phyloP scores from a whole-genome alignment of 108 stramenopile species.

The Nitzschia inconspicua region DNA sequence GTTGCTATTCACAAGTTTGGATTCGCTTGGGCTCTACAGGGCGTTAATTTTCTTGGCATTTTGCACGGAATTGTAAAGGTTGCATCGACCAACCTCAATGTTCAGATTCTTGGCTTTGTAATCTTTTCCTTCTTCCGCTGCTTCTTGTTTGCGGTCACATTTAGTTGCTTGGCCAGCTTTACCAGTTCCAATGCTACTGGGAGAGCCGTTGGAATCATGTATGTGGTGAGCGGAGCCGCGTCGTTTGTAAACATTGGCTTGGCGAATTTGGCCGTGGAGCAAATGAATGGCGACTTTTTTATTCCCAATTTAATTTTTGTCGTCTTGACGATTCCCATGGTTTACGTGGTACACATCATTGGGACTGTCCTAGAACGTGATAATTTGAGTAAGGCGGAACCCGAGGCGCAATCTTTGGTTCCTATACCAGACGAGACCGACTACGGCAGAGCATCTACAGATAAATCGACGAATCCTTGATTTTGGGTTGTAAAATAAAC shows the following conservation, averaged over 20 bases:
- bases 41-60: slow-evolving; percentile 24
- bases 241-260: slow-evolving; percentile 37
- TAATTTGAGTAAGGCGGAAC: too few species aligned
- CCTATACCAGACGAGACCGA: too few species aligned
- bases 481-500: too few species aligned
- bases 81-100: slow-evolving; percentile 23
- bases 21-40: slow-evolving; percentile 27
- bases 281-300: slow-evolving; percentile 37
- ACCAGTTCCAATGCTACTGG: slow-evolving; percentile 21
- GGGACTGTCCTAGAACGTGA: too few species aligned
- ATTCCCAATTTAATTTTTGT: not conserved
- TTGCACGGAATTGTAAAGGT: slow-evolving; percentile 26
- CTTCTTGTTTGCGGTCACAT: slow-evolving; percentile 34
- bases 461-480: too few species aligned
- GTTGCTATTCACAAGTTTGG: slow-evolving; percentile 18
- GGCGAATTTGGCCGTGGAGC: slow-evolving; percentile 16
- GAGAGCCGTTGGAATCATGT: slow-evolving; percentile 25
- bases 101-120: slow-evolving; percentile 44
- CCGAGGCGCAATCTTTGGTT: too few species aligned
- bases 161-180: slow-evolving; percentile 31
- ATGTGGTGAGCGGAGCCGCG: slow-evolving; percentile 14
- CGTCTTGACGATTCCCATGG: not conserved
- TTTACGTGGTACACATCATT: too few species aligned
- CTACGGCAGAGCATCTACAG: too few species aligned
- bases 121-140: slow-evolving; percentile 44